Evolutionary conservation across 345 rosid species (phyloP), one percentile per base, ranked within the genome.

Genomic region (Eucalyptus viminalis): DNA sequence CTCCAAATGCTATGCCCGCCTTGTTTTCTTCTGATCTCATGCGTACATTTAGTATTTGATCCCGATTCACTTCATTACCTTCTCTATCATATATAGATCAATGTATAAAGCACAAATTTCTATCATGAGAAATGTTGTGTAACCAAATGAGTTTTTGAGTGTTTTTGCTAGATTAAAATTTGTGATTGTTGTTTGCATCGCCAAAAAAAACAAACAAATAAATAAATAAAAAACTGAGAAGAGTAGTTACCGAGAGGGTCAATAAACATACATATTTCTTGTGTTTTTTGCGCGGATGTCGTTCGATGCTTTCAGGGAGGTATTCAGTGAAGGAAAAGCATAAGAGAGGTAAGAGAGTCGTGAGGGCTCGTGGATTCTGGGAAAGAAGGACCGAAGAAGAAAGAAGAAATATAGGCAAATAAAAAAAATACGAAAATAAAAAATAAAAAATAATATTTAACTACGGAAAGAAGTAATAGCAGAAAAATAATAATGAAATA

Each of bases 381-480:
- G 29, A 56, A 56, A 56, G 62, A 24, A 56, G 62, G 62, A 56
- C 62, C 62, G 29, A 56, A 24, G 62, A 56, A 56, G 29, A 56
- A 56, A 56, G 62, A 56, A 56, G 13, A 4, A 2, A 56, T 24
- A 56, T 56, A 9, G 6, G 1, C 60, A 54, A 22, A 54, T 22
- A 22, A 54, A 54, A 54, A 54, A 54, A 50, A 16, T 40, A 58
- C 0, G 14, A 58, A 58, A 25, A 58, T 5, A 27, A 11, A 3
- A 25, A 24, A 25, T 25, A 11, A 54, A 56, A 22, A 2, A 4
- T 3, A 53, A 53, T 53, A 56, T 9, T 24, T 56, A 56, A 56
- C 29, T 0, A 3, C 0, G 67, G n/a, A 12, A 60, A 27, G 14
- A 25, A 6, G 8, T 60, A 27, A 60, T 27, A 5, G 1, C n/a